phyloP scores from a whole-genome alignment of 1,284 basidiomycete species.

The Anthracocystis panici-leucophaei region DNA sequence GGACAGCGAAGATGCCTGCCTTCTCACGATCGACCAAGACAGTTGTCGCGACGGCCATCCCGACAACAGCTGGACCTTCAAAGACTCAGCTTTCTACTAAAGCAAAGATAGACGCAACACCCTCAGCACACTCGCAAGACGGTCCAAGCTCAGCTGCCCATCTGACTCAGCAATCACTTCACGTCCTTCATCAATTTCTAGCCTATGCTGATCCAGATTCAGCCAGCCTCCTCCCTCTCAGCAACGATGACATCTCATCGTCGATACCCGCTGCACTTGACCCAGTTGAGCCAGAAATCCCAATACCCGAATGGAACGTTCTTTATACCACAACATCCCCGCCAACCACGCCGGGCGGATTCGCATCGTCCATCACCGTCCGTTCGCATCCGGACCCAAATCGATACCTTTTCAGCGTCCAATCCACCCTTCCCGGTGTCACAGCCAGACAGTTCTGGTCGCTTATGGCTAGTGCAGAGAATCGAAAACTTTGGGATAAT shows the following conservation, averaged over 20 bases:
- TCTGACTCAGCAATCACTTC: conserved; percentile 40
- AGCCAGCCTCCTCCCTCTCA: conserved; percentile 33
- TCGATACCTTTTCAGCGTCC: conserved; percentile 57
- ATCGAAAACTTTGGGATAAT: conserved; percentile 59
- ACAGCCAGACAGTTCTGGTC: conserved; percentile 61
- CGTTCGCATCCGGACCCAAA: conserved; percentile 53
- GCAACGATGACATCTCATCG: conserved; percentile 12
- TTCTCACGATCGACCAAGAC: conserved; percentile 26
- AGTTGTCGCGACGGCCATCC: conserved; percentile 1
- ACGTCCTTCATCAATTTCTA: conserved; percentile 47
- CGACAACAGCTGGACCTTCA: conserved; percentile 10
- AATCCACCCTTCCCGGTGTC: conserved; percentile 52
- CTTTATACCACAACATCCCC: conserved; percentile 45
- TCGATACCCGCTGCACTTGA: conserved; percentile 19
- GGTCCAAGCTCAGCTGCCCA: conserved; percentile 16
- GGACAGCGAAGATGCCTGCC: background rate
- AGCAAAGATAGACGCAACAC: background rate
- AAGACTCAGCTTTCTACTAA: background rate
- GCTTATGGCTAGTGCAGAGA: conserved; percentile 61
- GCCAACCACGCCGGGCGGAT: conserved; percentile 21
- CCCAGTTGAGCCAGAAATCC: conserved; percentile 30
- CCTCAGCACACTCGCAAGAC: background rate
- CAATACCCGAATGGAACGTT: conserved; percentile 53
- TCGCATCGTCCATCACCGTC: conserved; percentile 54
- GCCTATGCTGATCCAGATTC: conserved; percentile 43